Conservation (phyloP, 352 stramenopile species). For the Phytophthora europaea region DNA sequence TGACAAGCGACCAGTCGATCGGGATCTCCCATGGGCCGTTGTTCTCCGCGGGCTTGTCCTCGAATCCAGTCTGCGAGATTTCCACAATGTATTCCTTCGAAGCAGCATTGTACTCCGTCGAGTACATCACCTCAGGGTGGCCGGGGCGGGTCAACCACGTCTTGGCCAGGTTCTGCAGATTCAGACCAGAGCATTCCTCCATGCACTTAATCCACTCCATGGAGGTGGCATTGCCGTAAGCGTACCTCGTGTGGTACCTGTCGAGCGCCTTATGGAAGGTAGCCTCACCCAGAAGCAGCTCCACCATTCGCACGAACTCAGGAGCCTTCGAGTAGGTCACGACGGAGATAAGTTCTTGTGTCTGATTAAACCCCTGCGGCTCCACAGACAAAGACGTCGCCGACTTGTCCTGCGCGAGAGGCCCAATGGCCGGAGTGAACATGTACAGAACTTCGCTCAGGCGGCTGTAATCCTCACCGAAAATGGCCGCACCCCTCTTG, state of each 20-base stretch:
- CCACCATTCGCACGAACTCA: slow-evolving; percentile 84
- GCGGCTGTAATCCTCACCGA: slow-evolving; percentile 77
- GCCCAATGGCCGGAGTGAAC: slow-evolving; percentile 78
- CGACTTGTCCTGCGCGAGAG: slow-evolving; percentile 74
- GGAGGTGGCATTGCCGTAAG: slow-evolving; percentile 74
- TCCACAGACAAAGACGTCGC: slow-evolving; percentile 78
- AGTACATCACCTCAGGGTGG: slow-evolving; percentile 75
- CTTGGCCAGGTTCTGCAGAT: slow-evolving; percentile 74
- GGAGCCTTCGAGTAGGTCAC: slow-evolving; percentile 86
- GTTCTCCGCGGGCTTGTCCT: slow-evolving; percentile 72
- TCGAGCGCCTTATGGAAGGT: slow-evolving; percentile 84
- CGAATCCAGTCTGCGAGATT: slow-evolving; percentile 76
- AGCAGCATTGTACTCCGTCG: slow-evolving; percentile 58
- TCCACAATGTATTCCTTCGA: slow-evolving; percentile 66
- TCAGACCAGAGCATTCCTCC: slow-evolving; percentile 71
- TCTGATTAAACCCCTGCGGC: slow-evolving; percentile 83
- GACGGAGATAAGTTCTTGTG: slow-evolving; percentile 80
- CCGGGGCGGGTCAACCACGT: slow-evolving; percentile 82
- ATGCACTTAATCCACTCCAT: slow-evolving; percentile 86
- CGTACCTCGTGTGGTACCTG: slow-evolving; percentile 84
- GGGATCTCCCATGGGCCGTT: slow-evolving; percentile 85
- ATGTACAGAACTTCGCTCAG: slow-evolving; percentile 80
- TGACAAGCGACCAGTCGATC: slow-evolving; percentile 80
- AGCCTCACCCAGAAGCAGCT: slow-evolving; percentile 70
- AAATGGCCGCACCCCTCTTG: slow-evolving; percentile 71